phyloP scores from a whole-genome alignment of 352 stramenopile species.

The Pythium scleroteichum region DNA sequence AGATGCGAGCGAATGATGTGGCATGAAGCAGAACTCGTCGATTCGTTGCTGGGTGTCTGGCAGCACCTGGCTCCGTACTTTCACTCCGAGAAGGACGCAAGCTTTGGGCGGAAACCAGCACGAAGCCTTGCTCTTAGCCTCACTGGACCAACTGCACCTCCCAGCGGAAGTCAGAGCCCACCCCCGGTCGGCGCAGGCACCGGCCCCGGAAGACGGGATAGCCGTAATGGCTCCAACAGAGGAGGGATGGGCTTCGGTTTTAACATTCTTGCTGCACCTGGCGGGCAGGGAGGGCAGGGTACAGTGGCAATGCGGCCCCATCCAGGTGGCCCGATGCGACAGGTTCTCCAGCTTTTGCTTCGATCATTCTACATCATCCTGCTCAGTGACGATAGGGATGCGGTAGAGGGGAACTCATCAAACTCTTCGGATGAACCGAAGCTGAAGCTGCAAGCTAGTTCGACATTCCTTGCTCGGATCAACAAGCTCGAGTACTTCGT shows the following conservation, averaged over 20 bases:
- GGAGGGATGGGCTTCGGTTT: conserved; percentile 57
- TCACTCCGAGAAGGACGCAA: conserved; percentile 71
- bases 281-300: conserved; percentile 20
- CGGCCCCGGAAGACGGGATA: conserved; percentile 10
- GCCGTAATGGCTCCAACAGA: conserved; percentile 26
- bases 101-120: conserved; percentile 62
- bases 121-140: conserved; percentile 38
- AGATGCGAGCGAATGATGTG: conserved; percentile 73
- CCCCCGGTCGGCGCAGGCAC: conserved; percentile 28
- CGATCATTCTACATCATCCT: conserved; percentile 75
- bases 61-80: conserved; percentile 79
- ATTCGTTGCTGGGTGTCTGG: conserved; percentile 76
- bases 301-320: conserved; percentile 66
- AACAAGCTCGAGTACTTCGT: conserved; percentile 88
- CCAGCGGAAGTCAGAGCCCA: conserved; percentile 46
- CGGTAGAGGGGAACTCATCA: conserved; percentile 26
- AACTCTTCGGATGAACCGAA: conserved; percentile 2
- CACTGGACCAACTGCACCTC: conserved; percentile 18
- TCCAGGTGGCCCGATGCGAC: conserved; percentile 78
- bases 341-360: conserved; percentile 76
- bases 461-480: conserved; percentile 73
- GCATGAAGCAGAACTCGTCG: conserved; percentile 75
- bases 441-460: conserved; percentile 23
- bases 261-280: conserved; percentile 43
- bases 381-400: conserved; percentile 44